A percentile compares a stretch with the other conserved stretches of the same genome.
Conservation (phyloP, 805 yeast genomes). For the Yarrowia sp. region DNA sequence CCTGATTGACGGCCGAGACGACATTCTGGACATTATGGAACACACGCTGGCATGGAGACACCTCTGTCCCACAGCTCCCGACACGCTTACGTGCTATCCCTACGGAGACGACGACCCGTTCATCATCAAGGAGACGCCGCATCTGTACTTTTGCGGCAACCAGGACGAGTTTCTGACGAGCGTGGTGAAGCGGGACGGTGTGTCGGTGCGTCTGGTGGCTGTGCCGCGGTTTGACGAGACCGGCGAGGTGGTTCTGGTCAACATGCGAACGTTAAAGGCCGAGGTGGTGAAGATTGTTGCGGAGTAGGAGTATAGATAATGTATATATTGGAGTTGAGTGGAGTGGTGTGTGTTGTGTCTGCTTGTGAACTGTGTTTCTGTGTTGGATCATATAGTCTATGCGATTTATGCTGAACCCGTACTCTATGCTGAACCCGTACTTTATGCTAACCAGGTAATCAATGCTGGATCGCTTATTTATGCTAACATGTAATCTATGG, state of each 20-base stretch:
- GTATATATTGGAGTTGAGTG: no score
- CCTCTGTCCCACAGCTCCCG: conserved; percentile 92
- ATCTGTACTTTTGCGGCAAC: conserved; percentile 83
- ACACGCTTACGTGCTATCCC: conserved; percentile 89
- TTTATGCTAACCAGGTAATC: no score
- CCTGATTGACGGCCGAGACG: conserved; percentile 43
- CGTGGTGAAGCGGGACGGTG: conserved; percentile 40
- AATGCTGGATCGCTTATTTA: no score
- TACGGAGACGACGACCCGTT: conserved; percentile 77
- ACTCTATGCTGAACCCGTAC: no score
- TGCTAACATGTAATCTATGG: no score
- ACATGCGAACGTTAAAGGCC: conserved; percentile 55
- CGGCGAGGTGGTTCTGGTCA: conserved; percentile 62
- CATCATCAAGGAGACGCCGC: conserved; percentile 71
- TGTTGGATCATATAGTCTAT: no score
- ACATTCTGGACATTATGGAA: conserved; percentile 57
- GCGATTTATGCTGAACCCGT: no score
- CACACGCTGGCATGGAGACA: conserved; percentile 79
- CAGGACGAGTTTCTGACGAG: conserved; percentile 57
- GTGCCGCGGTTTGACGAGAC: conserved; percentile 70
- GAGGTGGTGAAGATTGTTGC: conserved; percentile 39
- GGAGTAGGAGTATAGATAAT: no score
- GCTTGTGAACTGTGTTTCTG: no score
- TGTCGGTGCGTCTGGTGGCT: conserved; percentile 52
- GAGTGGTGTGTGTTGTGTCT: no score